Base-by-base conservation (phyloP, 805 yeast genomes). In the Saccharomycopsis vini region DNA sequence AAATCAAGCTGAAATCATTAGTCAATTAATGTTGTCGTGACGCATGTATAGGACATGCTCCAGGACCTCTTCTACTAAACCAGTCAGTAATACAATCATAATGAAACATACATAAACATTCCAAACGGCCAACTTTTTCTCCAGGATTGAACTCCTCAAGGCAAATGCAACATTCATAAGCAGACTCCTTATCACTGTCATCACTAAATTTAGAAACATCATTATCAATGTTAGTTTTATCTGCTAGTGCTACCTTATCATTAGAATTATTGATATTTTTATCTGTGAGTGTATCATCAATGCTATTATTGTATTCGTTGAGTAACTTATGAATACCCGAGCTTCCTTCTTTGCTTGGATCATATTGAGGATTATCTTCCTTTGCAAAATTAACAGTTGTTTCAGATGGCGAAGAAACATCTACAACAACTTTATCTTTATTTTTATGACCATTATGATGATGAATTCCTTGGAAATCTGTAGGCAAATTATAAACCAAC, bases 51-150 rank as follows among this genome's bases (percentile, higher is more conserved):
- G 95, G 95, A 59, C 95, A 87, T 51, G 80, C 85, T 13, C 92
- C 86, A 9, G 73, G 79, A 0, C 95, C 92, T 59, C 84, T 88
- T 61, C 79, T 75, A 46, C 78, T 73, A 55, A 90, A 86, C 99
- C 99, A 92, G 45, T 77, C 79, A 59, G 82, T 79, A 51, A 92
- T 92, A 62, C 98, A 92, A 50, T 73, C 67, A 58, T 88, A 88
- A 56, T 92, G 99, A 61, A 87, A 92, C 29, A 89, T 86, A 58
- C 99, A 92, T 12, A 92, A 68, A 59, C 99, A 92, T 60, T 90
- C 97, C 46, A 92, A 63, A 34, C 99, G 66, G 0, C 95, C 97
- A 15, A 92, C 90, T 55, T 81, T 81, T 44, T 88, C 92, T 2
- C 95, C 95, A 0, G 89, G 85, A 39, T 65, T 63, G 59, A 89